phyloP scores from a whole-genome alignment of 2,329 filamentous ascomycete genomes.

The Colletotrichum tabaci region DNA sequence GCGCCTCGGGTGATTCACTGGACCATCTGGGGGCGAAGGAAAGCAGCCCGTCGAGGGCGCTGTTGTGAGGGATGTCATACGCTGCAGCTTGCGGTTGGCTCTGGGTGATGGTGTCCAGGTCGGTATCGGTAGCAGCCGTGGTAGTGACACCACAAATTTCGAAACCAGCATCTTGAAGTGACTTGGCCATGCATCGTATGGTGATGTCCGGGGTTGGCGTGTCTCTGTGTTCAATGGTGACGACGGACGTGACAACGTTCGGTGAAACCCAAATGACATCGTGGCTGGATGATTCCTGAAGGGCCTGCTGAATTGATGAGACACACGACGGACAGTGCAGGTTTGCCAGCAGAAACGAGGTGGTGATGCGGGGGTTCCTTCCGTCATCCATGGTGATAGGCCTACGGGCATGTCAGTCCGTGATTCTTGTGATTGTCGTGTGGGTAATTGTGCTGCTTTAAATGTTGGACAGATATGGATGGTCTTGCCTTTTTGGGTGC shows the following conservation, averaged over 20 bases:
- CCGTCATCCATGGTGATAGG: slow-evolving; percentile 22
- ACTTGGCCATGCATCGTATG: slow-evolving; percentile 59
- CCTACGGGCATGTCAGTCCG: background rate
- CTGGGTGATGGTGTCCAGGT: slow-evolving; percentile 45
- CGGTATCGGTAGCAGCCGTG: slow-evolving; percentile 49
- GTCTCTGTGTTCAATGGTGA: slow-evolving; percentile 71
- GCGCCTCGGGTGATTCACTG: slow-evolving; percentile 38
- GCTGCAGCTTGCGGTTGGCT: slow-evolving; percentile 45
- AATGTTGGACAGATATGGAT: slow-evolving; percentile 26
- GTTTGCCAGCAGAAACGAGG: slow-evolving; percentile 78
- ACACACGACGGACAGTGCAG: slow-evolving; percentile 86
- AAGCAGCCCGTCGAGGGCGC: slow-evolving; percentile 45
- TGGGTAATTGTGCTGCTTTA: slow-evolving; percentile 37
- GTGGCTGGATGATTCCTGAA: slow-evolving; percentile 63
- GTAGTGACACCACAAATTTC: slow-evolving; percentile 67
- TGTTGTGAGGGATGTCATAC: slow-evolving; percentile 42
- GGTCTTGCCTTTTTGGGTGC: slow-evolving; percentile 37
- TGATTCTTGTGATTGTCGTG: background rate
- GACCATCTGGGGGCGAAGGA: slow-evolving; percentile 28
- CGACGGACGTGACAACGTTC: slow-evolving; percentile 79
- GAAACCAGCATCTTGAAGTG: slow-evolving; percentile 72
- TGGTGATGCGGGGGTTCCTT: slow-evolving; percentile 55
- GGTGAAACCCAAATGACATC: slow-evolving; percentile 74
- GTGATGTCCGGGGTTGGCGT: slow-evolving; percentile 56
- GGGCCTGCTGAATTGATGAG: slow-evolving; percentile 72